Evolutionary conservation across 2,329 filamentous ascomycete species (phyloP).

Genomic region (Plenodomus tracheiphilus): DNA sequence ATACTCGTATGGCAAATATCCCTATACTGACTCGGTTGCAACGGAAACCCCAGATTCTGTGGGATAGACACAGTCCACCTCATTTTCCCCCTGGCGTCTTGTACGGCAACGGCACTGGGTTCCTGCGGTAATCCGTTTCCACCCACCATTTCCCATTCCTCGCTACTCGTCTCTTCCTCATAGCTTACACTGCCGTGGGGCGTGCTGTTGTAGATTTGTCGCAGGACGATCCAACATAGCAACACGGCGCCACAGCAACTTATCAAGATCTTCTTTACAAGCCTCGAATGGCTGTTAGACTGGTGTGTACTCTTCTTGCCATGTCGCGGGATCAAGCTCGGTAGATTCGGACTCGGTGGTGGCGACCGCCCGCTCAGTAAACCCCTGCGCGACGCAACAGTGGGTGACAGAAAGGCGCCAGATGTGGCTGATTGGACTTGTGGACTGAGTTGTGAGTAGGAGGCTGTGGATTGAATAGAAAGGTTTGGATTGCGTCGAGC

Average conservation of each 20-base stretch:
- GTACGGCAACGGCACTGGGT: conserved; percentile 72
- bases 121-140: conserved; percentile 69
- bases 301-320: conserved; percentile 63
- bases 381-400: conserved; percentile 51
- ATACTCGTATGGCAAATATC: conserved; percentile 70
- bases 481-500: conserved; percentile 52
- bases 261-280: conserved; percentile 60
- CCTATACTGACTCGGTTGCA: conserved; percentile 66
- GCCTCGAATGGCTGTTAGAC: conserved; percentile 51
- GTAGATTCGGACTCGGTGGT: conserved; percentile 71
- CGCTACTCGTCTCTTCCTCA: conserved; percentile 17
- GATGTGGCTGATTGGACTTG: conserved; percentile 36
- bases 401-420: conserved; percentile 41
- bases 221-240: conserved; percentile 56
- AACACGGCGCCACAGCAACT: conserved; percentile 54
- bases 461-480: conserved; percentile 48
- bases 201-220: conserved; percentile 33
- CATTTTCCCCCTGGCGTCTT: conserved; percentile 64
- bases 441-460: conserved; percentile 40
- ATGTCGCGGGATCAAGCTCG: conserved; percentile 66
- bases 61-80: conserved; percentile 86
- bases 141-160: conserved; percentile 68
- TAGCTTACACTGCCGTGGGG: conserved; percentile 13
- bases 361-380: conserved; percentile 67
- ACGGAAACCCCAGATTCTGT: conserved; percentile 65